Conservation (phyloP, 768 basidiomycete genomes). For the Floccularia luteovirens region DNA sequence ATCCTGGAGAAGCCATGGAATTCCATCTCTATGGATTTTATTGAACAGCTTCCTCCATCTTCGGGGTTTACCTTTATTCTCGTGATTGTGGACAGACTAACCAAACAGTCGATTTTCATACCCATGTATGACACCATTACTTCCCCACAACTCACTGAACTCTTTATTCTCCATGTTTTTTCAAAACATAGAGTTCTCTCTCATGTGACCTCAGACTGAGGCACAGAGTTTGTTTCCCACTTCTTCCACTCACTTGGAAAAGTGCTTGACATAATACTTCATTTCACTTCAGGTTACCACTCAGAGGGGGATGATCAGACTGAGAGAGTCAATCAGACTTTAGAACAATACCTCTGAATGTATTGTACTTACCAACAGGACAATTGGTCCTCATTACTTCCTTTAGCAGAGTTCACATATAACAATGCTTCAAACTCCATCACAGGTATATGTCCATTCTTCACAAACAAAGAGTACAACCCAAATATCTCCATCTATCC, state of each 20-base stretch:
- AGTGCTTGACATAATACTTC: slow-evolving; percentile 8
- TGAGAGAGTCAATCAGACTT: neutral
- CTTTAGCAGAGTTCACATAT: neutral
- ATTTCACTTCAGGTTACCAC: slow-evolving; percentile 10
- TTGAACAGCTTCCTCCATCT: slow-evolving; percentile 14
- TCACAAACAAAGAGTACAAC: slow-evolving; percentile 1
- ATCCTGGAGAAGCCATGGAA: slow-evolving; percentile 14
- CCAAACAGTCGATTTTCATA: neutral
- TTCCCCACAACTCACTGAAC: neutral
- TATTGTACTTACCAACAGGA: neutral
- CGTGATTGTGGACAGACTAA: neutral
- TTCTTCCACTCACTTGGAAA: slow-evolving; percentile 2
- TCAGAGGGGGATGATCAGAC: neutral
- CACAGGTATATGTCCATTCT: no score
- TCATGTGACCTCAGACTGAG: slow-evolving; percentile 11
- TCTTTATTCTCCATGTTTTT: neutral
- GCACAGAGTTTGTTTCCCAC: slow-evolving; percentile 7
- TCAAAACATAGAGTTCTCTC: neutral
- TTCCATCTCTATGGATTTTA: slow-evolving; percentile 18
- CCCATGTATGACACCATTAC: neutral
- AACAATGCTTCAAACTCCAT: no score
- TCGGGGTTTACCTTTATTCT: neutral
- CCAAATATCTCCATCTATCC: neutral
- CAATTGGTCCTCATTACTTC: neutral
- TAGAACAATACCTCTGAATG: no score